Percentiles rank a stretch among this genome's conserved stretches.
Conservation (phyloP, 2,329 filamentous ascomycete species). For the Aspergillus hiratsukae region DNA sequence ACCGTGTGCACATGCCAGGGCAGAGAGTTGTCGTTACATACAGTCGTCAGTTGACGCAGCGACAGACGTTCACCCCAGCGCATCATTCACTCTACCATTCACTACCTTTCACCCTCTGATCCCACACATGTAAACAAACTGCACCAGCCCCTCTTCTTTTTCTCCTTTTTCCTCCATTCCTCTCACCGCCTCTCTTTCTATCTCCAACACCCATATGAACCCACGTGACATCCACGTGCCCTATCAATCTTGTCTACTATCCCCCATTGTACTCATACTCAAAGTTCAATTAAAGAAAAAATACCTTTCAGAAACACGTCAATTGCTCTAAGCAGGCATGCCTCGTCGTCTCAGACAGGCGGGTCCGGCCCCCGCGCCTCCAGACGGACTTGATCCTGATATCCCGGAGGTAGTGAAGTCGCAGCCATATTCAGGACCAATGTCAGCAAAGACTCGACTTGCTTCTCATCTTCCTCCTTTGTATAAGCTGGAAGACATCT, state of each 20-base stretch:
- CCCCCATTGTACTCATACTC: not conserved
- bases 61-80: not conserved
- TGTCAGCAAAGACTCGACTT: slow-evolving; percentile 9
- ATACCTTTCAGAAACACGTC: not conserved
- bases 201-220: not conserved
- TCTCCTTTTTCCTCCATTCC: not conserved
- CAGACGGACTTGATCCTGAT: slow-evolving; percentile 6
- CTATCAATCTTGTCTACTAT: slow-evolving; percentile 1
- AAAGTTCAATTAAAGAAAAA: not conserved
- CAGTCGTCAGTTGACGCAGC: not conserved
- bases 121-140: not conserved
- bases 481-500: slow-evolving; percentile 26
- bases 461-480: slow-evolving; percentile 23
- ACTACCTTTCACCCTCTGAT: not conserved
- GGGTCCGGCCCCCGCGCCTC: not conserved
- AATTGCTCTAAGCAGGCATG: not conserved
- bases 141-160: not conserved
- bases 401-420: slow-evolving; percentile 21
- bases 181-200: not conserved
- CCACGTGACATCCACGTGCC: slow-evolving; percentile 11
- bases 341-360: not conserved
- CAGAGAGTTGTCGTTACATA: not conserved
- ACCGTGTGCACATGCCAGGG: not conserved
- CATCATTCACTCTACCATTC: not conserved
- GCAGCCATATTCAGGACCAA: slow-evolving; percentile 8